Percentiles rank a stretch among this genome's conserved stretches.
phyloP scores from a whole-genome alignment of 2,329 filamentous ascomycete genomes.

The Ceratocystis variospora region DNA sequence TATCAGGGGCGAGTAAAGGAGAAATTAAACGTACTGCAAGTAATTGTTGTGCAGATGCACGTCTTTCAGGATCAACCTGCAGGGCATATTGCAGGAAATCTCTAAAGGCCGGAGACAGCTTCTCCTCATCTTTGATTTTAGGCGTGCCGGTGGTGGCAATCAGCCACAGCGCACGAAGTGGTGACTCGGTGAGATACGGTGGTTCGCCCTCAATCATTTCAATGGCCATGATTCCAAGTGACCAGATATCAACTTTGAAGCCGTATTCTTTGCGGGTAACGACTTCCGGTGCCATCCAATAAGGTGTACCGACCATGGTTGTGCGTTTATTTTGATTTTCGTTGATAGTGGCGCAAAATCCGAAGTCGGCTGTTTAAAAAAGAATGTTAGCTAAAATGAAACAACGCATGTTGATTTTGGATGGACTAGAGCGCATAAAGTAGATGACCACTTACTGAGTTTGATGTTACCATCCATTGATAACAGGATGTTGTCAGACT shows the following conservation, averaged over 20 bases:
- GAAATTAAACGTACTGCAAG: slow-evolving; percentile 53
- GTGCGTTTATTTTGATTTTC: slow-evolving; percentile 94
- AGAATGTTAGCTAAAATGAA: slow-evolving; percentile 25
- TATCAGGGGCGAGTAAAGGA: slow-evolving; percentile 22
- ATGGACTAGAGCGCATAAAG: not conserved
- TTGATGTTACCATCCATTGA: slow-evolving; percentile 95
- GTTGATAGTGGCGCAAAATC: slow-evolving; percentile 97
- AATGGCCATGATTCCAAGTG: slow-evolving; percentile 96
- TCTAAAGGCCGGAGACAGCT: slow-evolving; percentile 65
- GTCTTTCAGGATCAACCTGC: slow-evolving; percentile 93
- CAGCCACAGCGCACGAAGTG: slow-evolving; percentile 79
- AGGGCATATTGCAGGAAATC: slow-evolving; percentile 89
- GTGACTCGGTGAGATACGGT: slow-evolving; percentile 89
- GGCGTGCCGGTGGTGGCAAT: slow-evolving; percentile 97
- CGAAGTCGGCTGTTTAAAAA: slow-evolving; percentile 67
- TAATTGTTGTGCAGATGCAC: slow-evolving; percentile 86
- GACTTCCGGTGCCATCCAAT: slow-evolving; percentile 99
- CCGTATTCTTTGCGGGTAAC: slow-evolving; percentile 96
- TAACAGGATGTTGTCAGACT: slow-evolving; percentile 93
- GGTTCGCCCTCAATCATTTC: slow-evolving; percentile 99
- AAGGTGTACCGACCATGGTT: slow-evolving; percentile 97
- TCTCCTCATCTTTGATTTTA: slow-evolving; percentile 82
- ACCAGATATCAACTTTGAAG: slow-evolving; percentile 98
- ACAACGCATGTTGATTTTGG: not conserved
- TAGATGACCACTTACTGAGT: slow-evolving; percentile 53